These are phyloP conservation scores for Xylaria intraflava DNA, from an alignment of 495 filamentous ascomycete species.

Conservation along the genomic window DNA sequence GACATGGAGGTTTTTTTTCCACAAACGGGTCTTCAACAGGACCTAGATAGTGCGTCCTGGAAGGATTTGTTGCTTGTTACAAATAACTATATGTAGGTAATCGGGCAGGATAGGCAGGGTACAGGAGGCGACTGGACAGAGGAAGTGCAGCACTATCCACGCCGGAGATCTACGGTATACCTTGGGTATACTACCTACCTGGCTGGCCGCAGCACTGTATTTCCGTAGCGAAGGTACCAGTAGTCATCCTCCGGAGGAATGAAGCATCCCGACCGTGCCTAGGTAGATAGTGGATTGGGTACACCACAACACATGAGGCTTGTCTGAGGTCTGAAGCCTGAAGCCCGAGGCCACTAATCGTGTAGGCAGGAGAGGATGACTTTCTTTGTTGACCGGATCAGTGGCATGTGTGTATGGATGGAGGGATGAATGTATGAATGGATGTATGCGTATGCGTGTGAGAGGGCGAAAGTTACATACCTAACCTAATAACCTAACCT, in stretches of 20 bases:
- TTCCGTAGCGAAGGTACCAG: background rate
- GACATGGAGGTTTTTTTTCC: background rate
- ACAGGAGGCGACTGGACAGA: too few species aligned
- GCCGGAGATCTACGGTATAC: too few species aligned
- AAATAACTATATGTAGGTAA: background rate
- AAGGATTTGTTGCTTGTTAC: conserved; percentile 4
- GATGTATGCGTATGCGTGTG: background rate
- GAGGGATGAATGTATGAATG: background rate
- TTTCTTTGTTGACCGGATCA: background rate
- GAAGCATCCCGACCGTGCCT: background rate
- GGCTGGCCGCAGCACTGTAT: too few species aligned
- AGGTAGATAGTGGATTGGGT: background rate
- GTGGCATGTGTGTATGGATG: background rate
- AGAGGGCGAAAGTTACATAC: background rate
- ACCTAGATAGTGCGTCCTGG: background rate
- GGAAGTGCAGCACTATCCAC: too few species aligned
- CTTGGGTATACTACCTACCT: too few species aligned
- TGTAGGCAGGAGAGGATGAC: background rate
- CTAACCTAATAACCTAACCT: background rate
- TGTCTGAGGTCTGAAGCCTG: background rate
- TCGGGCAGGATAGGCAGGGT: background rate
- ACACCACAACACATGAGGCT: conserved; percentile 1
- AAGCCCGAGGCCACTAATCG: conserved; percentile 1
- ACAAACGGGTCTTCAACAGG: background rate
- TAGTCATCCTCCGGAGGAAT: background rate